A percentile compares a stretch with the other conserved stretches of the same genome.
Evolutionary conservation across 116 monocot genomes (phyloP).

Genomic region (Papilionanthe hybrid): DNA sequence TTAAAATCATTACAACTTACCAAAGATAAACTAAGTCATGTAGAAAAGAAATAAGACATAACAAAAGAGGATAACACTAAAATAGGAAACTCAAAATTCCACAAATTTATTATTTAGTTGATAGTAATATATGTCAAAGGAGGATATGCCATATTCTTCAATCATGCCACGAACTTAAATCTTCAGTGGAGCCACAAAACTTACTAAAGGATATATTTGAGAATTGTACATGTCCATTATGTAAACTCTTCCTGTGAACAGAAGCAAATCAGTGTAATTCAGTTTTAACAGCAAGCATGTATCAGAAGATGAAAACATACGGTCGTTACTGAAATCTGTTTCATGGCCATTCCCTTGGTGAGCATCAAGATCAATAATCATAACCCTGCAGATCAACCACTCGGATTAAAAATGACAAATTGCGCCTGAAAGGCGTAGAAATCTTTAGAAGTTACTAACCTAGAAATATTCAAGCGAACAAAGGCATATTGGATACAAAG

Average conservation of each 20-base stretch:
- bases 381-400: slow-evolving; percentile 43
- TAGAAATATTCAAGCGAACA: slow-evolving; percentile 68
- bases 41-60: too few species aligned
- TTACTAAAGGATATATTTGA: slow-evolving; percentile 91
- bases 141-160: neutral
- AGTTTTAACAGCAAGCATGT: neutral
- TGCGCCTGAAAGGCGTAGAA: neutral
- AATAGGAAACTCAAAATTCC: neutral
- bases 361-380: slow-evolving; percentile 99
- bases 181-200: neutral
- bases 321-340: slow-evolving; percentile 77
- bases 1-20: too few species aligned
- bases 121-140: neutral
- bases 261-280: slow-evolving; percentile 14
- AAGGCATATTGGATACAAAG: slow-evolving; percentile 90
- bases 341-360: slow-evolving; percentile 99
- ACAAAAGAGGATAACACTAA: too few species aligned
- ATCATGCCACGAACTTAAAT: neutral
- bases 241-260: slow-evolving; percentile 78
- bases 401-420: neutral
- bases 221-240: slow-evolving; percentile 97
- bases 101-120: neutral
- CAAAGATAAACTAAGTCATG: too few species aligned
- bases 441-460: slow-evolving; percentile 29
- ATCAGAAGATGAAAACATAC: slow-evolving; percentile 24